Percentiles rank a stretch among this genome's conserved stretches.
Conservation (phyloP, 805 yeast species). For the Wickerhamomyces hampshirensis region DNA sequence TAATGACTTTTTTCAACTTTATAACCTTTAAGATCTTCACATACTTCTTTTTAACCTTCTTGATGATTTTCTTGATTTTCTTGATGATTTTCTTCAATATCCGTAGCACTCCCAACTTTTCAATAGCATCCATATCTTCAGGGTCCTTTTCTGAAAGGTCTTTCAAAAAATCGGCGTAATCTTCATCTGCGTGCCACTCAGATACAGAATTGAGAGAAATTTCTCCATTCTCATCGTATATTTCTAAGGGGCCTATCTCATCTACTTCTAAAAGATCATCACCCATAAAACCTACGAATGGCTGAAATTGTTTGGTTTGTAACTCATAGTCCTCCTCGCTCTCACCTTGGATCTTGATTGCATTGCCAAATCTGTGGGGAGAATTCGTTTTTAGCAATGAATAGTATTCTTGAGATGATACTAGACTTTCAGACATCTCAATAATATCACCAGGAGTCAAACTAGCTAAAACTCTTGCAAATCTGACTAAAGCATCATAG, state of each 20-base stretch:
- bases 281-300: slow-evolving; percentile 4
- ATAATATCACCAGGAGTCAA: slow-evolving; percentile 13
- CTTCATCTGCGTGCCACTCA: slow-evolving; percentile 11
- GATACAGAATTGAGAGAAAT: neutral
- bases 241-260: neutral
- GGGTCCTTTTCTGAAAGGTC: slow-evolving; percentile 3
- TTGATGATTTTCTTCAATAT: slow-evolving; percentile 12
- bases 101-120: slow-evolving; percentile 10
- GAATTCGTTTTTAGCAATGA: too few species aligned
- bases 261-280: neutral
- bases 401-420: slow-evolving; percentile 1
- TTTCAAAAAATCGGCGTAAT: slow-evolving; percentile 5
- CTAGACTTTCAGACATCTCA: slow-evolving; percentile 11
- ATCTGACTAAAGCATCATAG: slow-evolving; percentile 10
- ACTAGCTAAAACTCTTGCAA: slow-evolving; percentile 14
- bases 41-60: slow-evolving; percentile 12
- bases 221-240: slow-evolving; percentile 5
- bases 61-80: slow-evolving; percentile 11
- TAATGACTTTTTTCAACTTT: slow-evolving; percentile 17
- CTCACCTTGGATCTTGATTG: too few species aligned
- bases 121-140: slow-evolving; percentile 10
- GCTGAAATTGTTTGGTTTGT: slow-evolving; percentile 1
- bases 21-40: slow-evolving; percentile 15
- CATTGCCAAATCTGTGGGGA: too few species aligned
- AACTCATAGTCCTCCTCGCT: neutral